Conservation (phyloP, 345 rosid species). For the Atalantia buxifolia region DNA sequence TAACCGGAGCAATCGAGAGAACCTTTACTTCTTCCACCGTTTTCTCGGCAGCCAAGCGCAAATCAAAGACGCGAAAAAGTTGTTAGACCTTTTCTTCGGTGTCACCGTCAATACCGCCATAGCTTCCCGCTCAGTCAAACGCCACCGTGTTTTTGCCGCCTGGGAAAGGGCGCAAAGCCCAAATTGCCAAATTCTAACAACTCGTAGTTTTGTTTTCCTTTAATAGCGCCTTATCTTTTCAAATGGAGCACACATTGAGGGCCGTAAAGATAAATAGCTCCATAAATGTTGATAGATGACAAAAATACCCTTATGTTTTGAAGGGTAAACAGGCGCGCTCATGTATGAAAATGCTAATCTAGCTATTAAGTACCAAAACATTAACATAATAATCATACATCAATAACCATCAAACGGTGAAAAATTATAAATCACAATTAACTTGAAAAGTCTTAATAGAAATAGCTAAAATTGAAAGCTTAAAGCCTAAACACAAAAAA, state of each 20-base stretch:
- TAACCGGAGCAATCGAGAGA: background rate
- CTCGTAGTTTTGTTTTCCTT: too few species aligned
- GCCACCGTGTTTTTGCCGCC: background rate
- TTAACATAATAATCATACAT: too few species aligned
- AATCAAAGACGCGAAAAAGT: background rate
- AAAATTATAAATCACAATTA: background rate
- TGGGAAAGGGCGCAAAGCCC: background rate
- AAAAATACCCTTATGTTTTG: background rate
- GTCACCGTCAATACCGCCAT: background rate
- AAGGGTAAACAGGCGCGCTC: background rate
- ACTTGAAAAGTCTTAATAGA: background rate
- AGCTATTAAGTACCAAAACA: background rate
- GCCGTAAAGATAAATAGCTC: too few species aligned
- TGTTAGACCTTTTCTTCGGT: background rate
- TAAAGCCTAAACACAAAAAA: background rate
- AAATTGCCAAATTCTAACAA: background rate
- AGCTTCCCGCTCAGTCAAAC: background rate
- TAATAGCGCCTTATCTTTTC: too few species aligned
- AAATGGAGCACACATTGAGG: too few species aligned
- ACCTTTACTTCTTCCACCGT: background rate
- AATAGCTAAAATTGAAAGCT: background rate
- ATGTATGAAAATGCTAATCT: background rate
- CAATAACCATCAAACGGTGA: background rate
- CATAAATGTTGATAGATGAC: background rate
- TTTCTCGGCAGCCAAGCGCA: conserved; percentile 8